Conservation (phyloP, 164 flowering plant genomes). For the Chimonanthus praecox region DNA sequence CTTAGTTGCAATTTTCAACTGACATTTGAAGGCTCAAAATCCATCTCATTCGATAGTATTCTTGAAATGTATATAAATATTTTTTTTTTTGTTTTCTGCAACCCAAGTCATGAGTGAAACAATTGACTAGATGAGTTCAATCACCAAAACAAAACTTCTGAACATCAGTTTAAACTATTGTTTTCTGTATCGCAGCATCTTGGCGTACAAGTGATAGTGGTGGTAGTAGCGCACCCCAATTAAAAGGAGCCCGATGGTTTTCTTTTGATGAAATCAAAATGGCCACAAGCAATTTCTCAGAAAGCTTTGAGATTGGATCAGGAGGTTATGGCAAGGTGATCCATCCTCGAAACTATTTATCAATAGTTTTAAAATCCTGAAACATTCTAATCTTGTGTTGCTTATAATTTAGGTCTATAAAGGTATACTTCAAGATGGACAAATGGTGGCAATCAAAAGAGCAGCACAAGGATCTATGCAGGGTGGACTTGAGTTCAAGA, state of each 20-base stretch:
- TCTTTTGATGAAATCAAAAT: conserved; percentile 53
- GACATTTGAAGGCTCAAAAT: too few relatives aligned
- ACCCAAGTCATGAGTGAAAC: too few relatives aligned
- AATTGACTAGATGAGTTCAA: neutral
- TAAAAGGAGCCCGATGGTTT: conserved; percentile 54
- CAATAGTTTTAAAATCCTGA: neutral
- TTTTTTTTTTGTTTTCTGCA: too few relatives aligned
- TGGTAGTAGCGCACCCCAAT: conserved; percentile 37
- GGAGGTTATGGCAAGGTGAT: conserved; percentile 72
- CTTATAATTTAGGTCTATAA: conserved; percentile 42
- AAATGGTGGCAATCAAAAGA: conserved; percentile 60
- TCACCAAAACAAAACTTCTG: neutral
- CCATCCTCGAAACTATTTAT: neutral
- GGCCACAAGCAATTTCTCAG: conserved; percentile 52
- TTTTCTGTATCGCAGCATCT: conserved; percentile 24
- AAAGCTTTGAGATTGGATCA: conserved; percentile 45
- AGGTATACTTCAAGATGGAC: conserved; percentile 48
- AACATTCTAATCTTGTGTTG: neutral
- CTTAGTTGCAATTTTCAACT: too few relatives aligned
- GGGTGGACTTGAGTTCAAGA: conserved; percentile 67
- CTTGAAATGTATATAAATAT: too few relatives aligned
- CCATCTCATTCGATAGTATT: too few relatives aligned
- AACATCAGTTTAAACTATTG: neutral
- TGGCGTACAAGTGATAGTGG: conserved; percentile 30
- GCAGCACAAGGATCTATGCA: conserved; percentile 70